Evolutionary conservation across 1,139 yeast species (phyloP), one percentile per base, ranked within the genome.

Genomic region (Candida mesenterica): DNA sequence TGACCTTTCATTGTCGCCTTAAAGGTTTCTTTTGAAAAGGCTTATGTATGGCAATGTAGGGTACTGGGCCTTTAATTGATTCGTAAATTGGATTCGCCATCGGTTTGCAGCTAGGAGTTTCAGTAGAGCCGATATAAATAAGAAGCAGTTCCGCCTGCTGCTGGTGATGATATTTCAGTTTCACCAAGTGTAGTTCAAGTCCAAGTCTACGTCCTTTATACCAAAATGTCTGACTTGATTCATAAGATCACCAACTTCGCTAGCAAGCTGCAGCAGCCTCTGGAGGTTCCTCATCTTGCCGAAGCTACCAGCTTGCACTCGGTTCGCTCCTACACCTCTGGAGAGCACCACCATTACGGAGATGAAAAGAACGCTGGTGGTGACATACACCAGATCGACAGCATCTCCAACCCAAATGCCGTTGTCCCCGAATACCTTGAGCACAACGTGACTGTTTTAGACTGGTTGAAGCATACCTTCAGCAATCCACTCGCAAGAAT

Each of bases 391-490:
- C 26, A 24, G n/a, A 24, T 24, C 26, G 26, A 24, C 5, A 12
- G n/a, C 26, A 7, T 24, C 18, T 25, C 35, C 16, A 24, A 35
- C 22, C 24, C 35, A 17, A 45, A 48, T 23, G 49, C 58, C 7
- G 51, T 48, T 12, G 65, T 71, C 14, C 71, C 72, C 2, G 71
- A 61, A 43, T 76, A 61, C 44, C 42, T 57, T 32, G 77, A 74
- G 50, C 52, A 53, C 7, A 61, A 64, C 4, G 73, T 75, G 2
- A 65, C 67, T 2, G 72, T 71, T 8, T 35, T 60, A n/a, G 78
- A 71, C 33, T 80, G 77, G 68, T 57, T 61, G 1, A 53, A 55
- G 39, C 46, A 59, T 5, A 44, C 69, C 1, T 52, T 70, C 29
- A 44, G 52, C 15, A 44, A 69, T 40, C 87, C 90, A 0, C 43